Conservation (phyloP, 176 grass and related monocot species). For the Hordeum vulgare region DNA sequence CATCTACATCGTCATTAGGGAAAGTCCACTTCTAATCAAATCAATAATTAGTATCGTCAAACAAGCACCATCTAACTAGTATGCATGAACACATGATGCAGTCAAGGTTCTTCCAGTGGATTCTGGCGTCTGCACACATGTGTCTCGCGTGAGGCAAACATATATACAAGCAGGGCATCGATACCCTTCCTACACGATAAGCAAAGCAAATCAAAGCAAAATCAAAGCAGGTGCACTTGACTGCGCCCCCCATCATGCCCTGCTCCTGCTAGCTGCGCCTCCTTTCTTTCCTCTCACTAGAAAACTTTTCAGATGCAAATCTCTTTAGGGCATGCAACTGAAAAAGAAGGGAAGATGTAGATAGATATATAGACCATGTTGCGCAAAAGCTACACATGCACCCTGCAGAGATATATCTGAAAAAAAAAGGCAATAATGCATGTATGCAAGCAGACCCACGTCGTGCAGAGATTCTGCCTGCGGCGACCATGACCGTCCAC, state of each 20-base stretch:
- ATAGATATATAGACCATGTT: conserved; percentile 13
- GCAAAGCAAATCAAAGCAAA: conserved; percentile 56
- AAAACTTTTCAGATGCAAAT: conserved; percentile 67
- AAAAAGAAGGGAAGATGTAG: conserved; percentile 40
- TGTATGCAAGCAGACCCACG: neutral
- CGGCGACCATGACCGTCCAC: conserved; percentile 7
- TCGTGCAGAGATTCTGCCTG: neutral
- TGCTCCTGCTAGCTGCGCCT: neutral
- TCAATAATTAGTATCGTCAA: neutral
- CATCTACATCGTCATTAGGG: neutral
- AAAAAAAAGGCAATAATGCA: neutral
- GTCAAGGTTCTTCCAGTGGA: neutral
- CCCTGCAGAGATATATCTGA: conserved; percentile 20
- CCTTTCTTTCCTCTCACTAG: conserved; percentile 2
- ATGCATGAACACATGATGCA: neutral
- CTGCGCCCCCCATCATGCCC: neutral
- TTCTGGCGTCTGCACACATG: neutral
- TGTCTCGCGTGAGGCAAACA: neutral
- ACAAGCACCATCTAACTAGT: neutral
- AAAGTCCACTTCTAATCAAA: neutral
- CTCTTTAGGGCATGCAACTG: conserved; percentile 50
- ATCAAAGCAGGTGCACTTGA: conserved; percentile 27
- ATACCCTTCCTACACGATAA: conserved; percentile 28
- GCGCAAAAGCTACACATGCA: conserved; percentile 29
- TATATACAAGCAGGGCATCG: conserved; percentile 17